Evolutionary conservation across 1,284 basidiomycete genomes (phyloP).

Genomic region (Ceratobasidium sp.): DNA sequence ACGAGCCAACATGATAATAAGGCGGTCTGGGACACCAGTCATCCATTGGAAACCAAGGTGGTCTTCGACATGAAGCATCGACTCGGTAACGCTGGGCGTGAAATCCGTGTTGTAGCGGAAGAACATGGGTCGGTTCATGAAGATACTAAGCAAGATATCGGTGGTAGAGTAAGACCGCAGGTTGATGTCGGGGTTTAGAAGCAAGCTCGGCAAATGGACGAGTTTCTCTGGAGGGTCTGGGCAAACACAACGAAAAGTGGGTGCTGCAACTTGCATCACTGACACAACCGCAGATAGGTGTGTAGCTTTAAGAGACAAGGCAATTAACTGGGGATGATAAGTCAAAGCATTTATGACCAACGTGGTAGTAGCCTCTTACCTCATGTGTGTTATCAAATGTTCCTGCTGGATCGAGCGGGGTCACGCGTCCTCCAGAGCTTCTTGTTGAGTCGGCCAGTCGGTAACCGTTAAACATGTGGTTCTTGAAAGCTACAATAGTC

Average conservation of each 20-base stretch:
- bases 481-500: too few species aligned
- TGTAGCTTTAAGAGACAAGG: background rate
- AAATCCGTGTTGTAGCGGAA: slow-evolving; percentile 4
- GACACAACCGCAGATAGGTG: background rate
- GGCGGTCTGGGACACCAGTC: slow-evolving; percentile 18
- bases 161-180: slow-evolving; percentile 12
- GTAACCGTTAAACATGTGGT: too few species aligned
- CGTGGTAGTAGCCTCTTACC: background rate
- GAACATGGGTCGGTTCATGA: background rate
- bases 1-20: slow-evolving; percentile 13
- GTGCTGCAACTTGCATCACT: slow-evolving; percentile 1
- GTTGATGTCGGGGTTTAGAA: slow-evolving; percentile 2
- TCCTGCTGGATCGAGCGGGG: background rate
- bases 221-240: background rate
- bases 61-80: background rate
- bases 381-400: background rate
- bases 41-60: slow-evolving; percentile 24
- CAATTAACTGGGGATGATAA: background rate
- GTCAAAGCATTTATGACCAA: background rate
- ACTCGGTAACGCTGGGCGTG: background rate
- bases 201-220: slow-evolving; percentile 8
- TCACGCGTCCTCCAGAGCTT: too few species aligned
- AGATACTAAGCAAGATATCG: slow-evolving; percentile 16
- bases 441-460: too few species aligned
- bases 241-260: slow-evolving; percentile 5